Evolutionary conservation across 2,329 filamentous ascomycete genomes (phyloP).

Genomic region (Venturia asperata): DNA sequence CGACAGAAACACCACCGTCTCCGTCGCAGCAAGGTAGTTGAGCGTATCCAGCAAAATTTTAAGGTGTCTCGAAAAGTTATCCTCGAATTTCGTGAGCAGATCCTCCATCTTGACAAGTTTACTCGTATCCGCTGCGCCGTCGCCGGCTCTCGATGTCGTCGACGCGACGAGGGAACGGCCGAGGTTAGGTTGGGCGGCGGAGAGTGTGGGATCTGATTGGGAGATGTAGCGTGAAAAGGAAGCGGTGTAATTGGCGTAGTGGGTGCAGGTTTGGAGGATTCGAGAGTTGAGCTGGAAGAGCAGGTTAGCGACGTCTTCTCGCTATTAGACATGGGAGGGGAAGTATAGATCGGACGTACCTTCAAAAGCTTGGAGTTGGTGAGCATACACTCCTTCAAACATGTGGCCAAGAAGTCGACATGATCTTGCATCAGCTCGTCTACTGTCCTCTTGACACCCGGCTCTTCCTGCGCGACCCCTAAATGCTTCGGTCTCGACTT

Average conservation of each 20-base stretch:
- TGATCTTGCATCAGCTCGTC: conserved; percentile 99
- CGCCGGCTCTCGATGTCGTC: conserved; percentile 22
- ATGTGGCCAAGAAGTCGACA: conserved; percentile 95
- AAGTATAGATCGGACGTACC: conserved; percentile 45
- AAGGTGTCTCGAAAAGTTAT: conserved; percentile 84
- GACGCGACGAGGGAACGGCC: conserved; percentile 21
- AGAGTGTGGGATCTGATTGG: conserved; percentile 73
- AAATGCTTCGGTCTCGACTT: neutral
- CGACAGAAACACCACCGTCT: conserved; percentile 88
- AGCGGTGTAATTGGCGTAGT: conserved; percentile 86
- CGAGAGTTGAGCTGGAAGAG: conserved; percentile 86
- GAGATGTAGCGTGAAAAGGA: conserved; percentile 80
- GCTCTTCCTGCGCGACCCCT: conserved; percentile 25
- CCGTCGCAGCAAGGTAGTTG: conserved; percentile 94
- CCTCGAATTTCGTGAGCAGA: conserved; percentile 84
- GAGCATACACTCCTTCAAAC: conserved; percentile 97
- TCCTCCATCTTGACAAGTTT: conserved; percentile 73
- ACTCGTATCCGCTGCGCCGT: conserved; percentile 44
- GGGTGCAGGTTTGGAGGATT: conserved; percentile 88
- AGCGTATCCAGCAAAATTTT: conserved; percentile 91
- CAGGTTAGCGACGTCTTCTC: neutral
- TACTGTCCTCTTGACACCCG: conserved; percentile 65
- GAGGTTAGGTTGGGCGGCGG: conserved; percentile 32
- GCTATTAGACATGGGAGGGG: neutral
- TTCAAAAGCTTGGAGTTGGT: conserved; percentile 91